These are phyloP conservation scores for Cyclotella cryptica DNA, from an alignment of 108 stramenopile species.

Conservation along the genomic window DNA sequence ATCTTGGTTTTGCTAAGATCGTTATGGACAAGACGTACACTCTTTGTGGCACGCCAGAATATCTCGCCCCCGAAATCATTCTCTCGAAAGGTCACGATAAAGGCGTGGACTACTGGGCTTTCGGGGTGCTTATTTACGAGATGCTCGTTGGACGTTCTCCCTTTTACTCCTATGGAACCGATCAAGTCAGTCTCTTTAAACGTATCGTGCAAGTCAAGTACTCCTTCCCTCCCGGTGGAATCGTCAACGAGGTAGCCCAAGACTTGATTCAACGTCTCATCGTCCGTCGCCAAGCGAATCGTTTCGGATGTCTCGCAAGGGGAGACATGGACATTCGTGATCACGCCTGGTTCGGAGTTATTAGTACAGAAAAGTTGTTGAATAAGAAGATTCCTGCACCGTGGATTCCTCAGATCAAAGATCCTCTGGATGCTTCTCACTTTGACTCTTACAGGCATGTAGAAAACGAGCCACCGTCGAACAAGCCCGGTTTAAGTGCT, in stretches of 20 bases:
- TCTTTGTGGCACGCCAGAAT: slow-evolving; percentile 98
- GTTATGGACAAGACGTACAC: slow-evolving; percentile 98
- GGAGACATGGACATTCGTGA: slow-evolving; percentile 94
- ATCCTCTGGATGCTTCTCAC: slow-evolving; percentile 94
- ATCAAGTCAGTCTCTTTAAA: slow-evolving; percentile 96
- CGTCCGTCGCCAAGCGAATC: slow-evolving; percentile 90
- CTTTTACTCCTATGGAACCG: slow-evolving; percentile 94
- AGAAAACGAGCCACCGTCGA: slow-evolving; percentile 87
- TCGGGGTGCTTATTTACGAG: slow-evolving; percentile 98
- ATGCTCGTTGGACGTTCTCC: slow-evolving; percentile 97
- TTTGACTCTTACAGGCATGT: slow-evolving; percentile 98
- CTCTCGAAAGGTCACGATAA: slow-evolving; percentile 98
- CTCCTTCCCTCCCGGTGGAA: slow-evolving; percentile 86
- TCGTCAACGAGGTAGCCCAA: slow-evolving; percentile 87
- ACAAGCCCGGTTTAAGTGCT: slow-evolving; percentile 72
- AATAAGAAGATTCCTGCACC: slow-evolving; percentile 92
- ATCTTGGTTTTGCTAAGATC: slow-evolving; percentile 99
- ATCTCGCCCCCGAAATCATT: slow-evolving; percentile 99
- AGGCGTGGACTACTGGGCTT: slow-evolving; percentile 99
- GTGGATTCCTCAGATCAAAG: slow-evolving; percentile 94
- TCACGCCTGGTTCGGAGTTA: slow-evolving; percentile 94
- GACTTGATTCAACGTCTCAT: slow-evolving; percentile 91
- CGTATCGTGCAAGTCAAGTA: slow-evolving; percentile 96
- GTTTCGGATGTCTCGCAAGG: slow-evolving; percentile 88
- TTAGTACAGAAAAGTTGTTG: slow-evolving; percentile 88